Conservation (phyloP, 1,284 basidiomycete species). For the Bothia castanella region DNA sequence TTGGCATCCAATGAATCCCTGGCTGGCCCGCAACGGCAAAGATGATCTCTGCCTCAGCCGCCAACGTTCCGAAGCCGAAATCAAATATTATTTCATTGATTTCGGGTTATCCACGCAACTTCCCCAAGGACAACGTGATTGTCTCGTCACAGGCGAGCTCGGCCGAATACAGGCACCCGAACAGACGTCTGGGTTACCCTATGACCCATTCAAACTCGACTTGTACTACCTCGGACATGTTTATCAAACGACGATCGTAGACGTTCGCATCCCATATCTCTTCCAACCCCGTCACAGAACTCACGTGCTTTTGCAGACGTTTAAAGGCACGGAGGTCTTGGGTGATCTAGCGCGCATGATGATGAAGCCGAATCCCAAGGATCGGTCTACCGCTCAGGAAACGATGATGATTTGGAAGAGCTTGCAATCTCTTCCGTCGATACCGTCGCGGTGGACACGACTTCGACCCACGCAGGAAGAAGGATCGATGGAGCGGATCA, state of each 20-base stretch:
- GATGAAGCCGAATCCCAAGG: slow-evolving; percentile 15
- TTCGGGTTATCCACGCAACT: slow-evolving; percentile 21
- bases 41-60: neutral
- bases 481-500: slow-evolving; percentile 8
- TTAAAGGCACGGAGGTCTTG: slow-evolving; percentile 5
- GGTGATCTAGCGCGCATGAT: slow-evolving; percentile 10
- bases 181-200: slow-evolving; percentile 8
- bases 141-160: neutral
- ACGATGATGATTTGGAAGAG: slow-evolving; percentile 10
- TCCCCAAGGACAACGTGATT: neutral
- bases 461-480: slow-evolving; percentile 8
- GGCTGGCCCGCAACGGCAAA: slow-evolving; percentile 6
- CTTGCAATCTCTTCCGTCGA: neutral
- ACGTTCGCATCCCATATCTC: slow-evolving; percentile 1
- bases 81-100: slow-evolving; percentile 29
- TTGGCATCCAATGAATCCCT: slow-evolving; percentile 25
- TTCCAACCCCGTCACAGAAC: too few species aligned
- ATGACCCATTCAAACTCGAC: slow-evolving; percentile 23
- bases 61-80: slow-evolving; percentile 16
- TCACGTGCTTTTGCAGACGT: slow-evolving; percentile 3
- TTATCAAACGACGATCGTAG: slow-evolving; percentile 14
- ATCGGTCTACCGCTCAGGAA: slow-evolving; percentile 7
- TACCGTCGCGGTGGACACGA: slow-evolving; percentile 9
- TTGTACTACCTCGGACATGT: slow-evolving; percentile 19
- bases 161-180: slow-evolving; percentile 16